Evolutionary conservation across 1,284 basidiomycete species (phyloP).

Genomic region (Malassezia globosa): DNA sequence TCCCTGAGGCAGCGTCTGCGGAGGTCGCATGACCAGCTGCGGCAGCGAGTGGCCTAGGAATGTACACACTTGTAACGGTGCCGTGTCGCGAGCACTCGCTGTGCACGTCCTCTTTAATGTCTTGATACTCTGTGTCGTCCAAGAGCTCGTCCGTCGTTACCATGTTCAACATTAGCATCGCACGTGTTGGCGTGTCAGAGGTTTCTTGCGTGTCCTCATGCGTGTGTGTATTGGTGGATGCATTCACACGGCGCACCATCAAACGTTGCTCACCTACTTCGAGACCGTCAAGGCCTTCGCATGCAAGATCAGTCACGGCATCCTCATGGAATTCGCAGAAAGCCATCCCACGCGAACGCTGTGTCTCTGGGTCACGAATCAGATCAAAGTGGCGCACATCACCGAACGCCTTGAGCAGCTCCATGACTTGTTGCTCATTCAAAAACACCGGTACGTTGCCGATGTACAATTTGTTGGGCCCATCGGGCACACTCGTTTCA

Average conservation of each 20-base stretch:
- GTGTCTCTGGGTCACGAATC: slow-evolving; percentile 63
- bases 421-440: slow-evolving; percentile 94
- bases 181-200: slow-evolving; percentile 53
- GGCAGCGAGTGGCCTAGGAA: slow-evolving; percentile 49
- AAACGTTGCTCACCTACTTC: slow-evolving; percentile 91
- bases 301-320: slow-evolving; percentile 80
- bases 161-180: slow-evolving; percentile 98
- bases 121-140: slow-evolving; percentile 82
- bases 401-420: slow-evolving; percentile 89
- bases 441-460: slow-evolving; percentile 90
- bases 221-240: slow-evolving; percentile 50
- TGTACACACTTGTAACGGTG: slow-evolving; percentile 33
- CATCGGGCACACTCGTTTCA: slow-evolving; percentile 91
- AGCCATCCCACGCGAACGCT: slow-evolving; percentile 77
- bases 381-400: slow-evolving; percentile 95
- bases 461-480: slow-evolving; percentile 93
- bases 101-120: slow-evolving; percentile 86
- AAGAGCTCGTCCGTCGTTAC: slow-evolving; percentile 83
- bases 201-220: slow-evolving; percentile 28
- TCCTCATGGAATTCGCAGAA: slow-evolving; percentile 96
- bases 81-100: slow-evolving; percentile 57
- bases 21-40: too few relatives aligned
- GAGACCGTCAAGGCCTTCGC: slow-evolving; percentile 92
- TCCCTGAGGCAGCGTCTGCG: slow-evolving; percentile 52
- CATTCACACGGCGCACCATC: slow-evolving; percentile 66